Conservation (phyloP, 768 basidiomycete genomes). For the Lactarius akahatsu region DNA sequence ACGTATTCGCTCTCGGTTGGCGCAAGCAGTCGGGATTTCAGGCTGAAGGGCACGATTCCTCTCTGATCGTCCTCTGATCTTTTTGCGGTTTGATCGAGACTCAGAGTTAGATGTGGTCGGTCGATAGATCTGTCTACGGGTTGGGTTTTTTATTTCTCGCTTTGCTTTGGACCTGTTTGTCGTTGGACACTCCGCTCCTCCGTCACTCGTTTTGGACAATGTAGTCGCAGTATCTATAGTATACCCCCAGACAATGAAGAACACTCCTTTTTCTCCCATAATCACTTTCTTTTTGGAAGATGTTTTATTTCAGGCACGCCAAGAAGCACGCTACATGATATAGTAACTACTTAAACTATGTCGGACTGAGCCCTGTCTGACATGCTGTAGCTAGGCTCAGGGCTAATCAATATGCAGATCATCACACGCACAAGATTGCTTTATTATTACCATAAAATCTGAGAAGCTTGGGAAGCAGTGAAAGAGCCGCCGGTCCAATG, state of each 20-base stretch:
- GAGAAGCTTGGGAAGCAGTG: no score
- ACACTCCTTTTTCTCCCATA: background rate
- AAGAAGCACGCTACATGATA: no score
- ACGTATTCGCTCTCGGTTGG: conserved; percentile 37
- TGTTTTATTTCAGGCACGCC: no score
- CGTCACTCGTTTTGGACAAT: background rate
- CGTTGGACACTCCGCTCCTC: no score
- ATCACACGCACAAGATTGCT: no score
- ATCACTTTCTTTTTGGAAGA: background rate
- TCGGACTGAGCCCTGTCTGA: no score
- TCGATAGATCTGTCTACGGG: background rate
- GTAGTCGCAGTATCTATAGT: background rate
- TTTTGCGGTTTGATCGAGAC: background rate
- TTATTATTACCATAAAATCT: no score
- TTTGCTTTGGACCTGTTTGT: background rate
- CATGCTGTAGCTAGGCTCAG: no score
- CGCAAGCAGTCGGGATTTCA: conserved; percentile 27
- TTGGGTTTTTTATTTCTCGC: background rate
- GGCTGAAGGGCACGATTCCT: conserved; percentile 15
- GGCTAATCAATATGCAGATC: no score
- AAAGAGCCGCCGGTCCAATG: no score
- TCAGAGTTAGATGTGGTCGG: background rate
- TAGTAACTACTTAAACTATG: no score
- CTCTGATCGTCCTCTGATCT: background rate
- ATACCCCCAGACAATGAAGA: background rate